Evolutionary conservation across 257 asterid genomes (phyloP), one percentile per base, ranked within the genome.

Genomic region (Cynanchum wilfordii): DNA sequence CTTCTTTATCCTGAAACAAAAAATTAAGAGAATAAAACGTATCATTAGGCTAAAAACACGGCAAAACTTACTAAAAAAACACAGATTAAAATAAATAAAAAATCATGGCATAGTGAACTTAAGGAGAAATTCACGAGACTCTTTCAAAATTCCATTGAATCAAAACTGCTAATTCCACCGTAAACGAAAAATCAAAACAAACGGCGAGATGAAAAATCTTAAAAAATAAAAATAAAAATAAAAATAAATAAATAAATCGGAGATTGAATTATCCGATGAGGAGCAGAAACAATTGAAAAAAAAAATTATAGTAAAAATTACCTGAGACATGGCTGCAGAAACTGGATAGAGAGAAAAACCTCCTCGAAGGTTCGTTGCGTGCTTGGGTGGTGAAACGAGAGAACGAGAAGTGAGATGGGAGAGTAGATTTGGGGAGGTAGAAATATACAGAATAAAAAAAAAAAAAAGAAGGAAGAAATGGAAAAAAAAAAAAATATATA

Each of bases 261-360:
- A 1, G 68, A 33, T 20, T 63, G 38, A 62, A 20, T 42, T 70
- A 65, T 17, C 24, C 29, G 12, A 40, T 30, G 25, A 68, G 29
- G 0, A 19, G 54, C 24, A 10, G 19, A 56, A 64, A 51, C 17
- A 5, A 64, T 64, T 4, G 36, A 50, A 50, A 16, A 51, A 17
- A 51, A 19, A 17, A 16, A 5, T 25, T 2, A n/a, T 11, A 15
- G 7, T 16, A 4, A 19, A 29, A 27, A 59, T 56, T 65, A 83
- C 87, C 87, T 83, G 77, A 83, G 87, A 83, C 87, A 83, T 83
- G 71, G 75, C 77, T 77, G 24, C 40, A 49, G 83, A 74, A 44
- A 65, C 29, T 30, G 55, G 55, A 65, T 76, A 25, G 25, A 64
- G 50, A 25, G 17, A 64, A 47, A 64, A 47, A 36, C 38, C 27